Base-by-base conservation (phyloP, 208 protist species). In the Acanthamoeba sp. region DNA sequence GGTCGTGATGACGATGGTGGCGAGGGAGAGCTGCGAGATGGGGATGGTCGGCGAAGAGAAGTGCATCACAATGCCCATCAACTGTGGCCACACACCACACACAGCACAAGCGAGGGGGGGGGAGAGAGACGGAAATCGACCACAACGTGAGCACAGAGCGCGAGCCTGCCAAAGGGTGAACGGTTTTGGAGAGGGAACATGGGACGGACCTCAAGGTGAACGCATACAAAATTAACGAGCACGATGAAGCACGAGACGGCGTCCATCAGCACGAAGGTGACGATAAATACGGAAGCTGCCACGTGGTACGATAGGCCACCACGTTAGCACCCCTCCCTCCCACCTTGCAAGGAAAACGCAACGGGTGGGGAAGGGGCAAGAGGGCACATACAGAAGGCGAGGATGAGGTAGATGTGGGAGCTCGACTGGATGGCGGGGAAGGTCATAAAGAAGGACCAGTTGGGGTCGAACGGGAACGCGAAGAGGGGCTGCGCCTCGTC, bases 381-480 rank as follows among this genome's bases (percentile, higher is more conserved):
- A 2, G 27, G 29, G 59, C 4, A 4, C 27, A 27, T 66, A 89
- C 80, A 6, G 40, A 89, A 89, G 45, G 80, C 80, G 34, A 89
- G 80, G 80, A 89, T 64, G 48, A 89, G 80, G 36, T 89, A 89
- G 45, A 89, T 89, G 48, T 89, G 80, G 27, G 80, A 66, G 36
- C 80, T 89, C 14, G 50, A 36, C 55, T 89, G 80, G 42, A 89
- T 89, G 80, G 80, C 80, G 22, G 80, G 80, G 80, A 89, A 89
- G 45, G 80, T 89, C 80, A 89, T 89, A 45, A 89, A 89, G 55
- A 89, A 89, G 9, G 80, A 40, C 80, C 80, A 89, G 80, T 62
- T 89, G 55, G 55, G 45, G 36, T 89, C 80, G 80, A 62, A 89
- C 29, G 80, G 80, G 80, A 89, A 89, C 16, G 80, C 80, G 34